Base-by-base conservation (phyloP, 164 flowering plant genomes). In the Chimonanthus salicifolius region DNA sequence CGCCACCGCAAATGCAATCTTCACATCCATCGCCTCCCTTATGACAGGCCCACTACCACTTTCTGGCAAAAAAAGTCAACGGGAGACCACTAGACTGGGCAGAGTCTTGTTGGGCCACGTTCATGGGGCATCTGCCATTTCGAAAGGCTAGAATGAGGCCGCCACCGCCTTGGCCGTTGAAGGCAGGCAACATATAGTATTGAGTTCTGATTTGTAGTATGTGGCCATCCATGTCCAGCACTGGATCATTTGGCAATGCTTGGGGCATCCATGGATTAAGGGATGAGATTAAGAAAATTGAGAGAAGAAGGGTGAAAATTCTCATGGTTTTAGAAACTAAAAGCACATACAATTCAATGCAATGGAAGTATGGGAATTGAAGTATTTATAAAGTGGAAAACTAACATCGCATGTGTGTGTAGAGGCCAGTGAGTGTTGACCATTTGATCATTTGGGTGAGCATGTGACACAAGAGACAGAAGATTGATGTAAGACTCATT, bases 131-230 rank as follows among this genome's bases (percentile, higher is more conserved):
- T 0, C 43, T 69, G 13, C 64, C 47, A 70, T 72, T 67, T 64
- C 73, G 68, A 6, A 15, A 44, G 10, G 68, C 47, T 20, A 79
- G 67, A 10, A 60, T 58, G 6, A 77, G 49, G 0, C 83, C 81
- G 50, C 83, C 83, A 0, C 83, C 81, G 15, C 13, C 64, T 54
- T 54, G 3, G 11, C 71, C 68, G 7, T 62, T 62, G 20, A 45
- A 6, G 15, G 64, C 70, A 2, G 84, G 78, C n/a, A 70, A 62
- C 64, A 72, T 46, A 11, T 82, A 77, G 71, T 82, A 79, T 16
- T 75, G 58, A n/a, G 74, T 62, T 0, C 48, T 20, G 0, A 58
- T 16, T 70, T 72, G 82, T 48, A 82, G 75, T 54, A 65, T 71
- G 18, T 49, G 62, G 16, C 80, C 80, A 5, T 77, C 71, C 1